Base-by-base conservation (phyloP, 768 basidiomycete species). In the Calvatia gigantea region DNA sequence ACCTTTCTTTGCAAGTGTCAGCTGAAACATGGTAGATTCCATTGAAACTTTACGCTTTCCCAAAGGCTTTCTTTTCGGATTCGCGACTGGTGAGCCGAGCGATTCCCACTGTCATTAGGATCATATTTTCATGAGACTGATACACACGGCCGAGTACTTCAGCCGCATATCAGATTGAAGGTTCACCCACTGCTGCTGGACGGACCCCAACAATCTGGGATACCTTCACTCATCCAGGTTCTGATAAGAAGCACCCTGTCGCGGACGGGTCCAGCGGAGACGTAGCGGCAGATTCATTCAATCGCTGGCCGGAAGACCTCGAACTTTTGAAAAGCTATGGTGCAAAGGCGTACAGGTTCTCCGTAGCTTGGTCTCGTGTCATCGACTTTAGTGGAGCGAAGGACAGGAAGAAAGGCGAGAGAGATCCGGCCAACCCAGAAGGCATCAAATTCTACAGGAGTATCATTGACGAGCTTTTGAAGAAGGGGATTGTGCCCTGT, bases 121-220 rank as follows among this genome's bases (percentile, higher is more conserved):
- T 11, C 35, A 37, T 37, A 12, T 15, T 5, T n/a, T 14, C 7
- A n/a, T n/a, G 35, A 37, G 3, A n/a, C 35, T 37, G 41, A 21
- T 4, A 21, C 6, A 11, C 25, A n/a, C 25, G 11, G 7, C 12
- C 21, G 9, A 19, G 9, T 23, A n/a, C 7, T n/a, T 37, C 68
- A 75, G 89, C 86, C 15, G 75, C 80, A 56, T 89, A 87, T 65
- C 87, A 90, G 70, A 86, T 86, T 42, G 89, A 90, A 70, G 88
- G 87, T 6, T 83, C 85, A 0, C 74, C 80, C 17, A 64, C 74
- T 42, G 73, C 69, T 8, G 79, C 72, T 45, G 78, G 78, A n/a
- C 81, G 85, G 46, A 81, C 82, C 0, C 81, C 80, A 53, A 83
- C 84, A 21, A 81, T 89, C 59, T 90, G 88, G 87, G 87, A 91